phyloP scores from a whole-genome alignment of 495 filamentous ascomycete species.

The Acidomyces sp. region DNA sequence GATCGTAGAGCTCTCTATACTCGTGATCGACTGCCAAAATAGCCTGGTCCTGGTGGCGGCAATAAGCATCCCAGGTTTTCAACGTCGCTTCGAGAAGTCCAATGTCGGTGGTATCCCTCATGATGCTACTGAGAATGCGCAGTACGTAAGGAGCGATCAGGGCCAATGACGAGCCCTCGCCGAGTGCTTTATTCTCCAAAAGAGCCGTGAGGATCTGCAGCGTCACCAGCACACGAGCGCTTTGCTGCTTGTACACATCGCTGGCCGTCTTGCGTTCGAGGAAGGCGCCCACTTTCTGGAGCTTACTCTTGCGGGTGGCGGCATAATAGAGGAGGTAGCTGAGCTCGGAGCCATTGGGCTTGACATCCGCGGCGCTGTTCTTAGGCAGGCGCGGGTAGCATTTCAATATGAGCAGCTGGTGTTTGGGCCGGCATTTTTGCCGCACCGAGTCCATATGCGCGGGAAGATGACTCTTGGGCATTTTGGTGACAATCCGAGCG shows the following conservation, averaged over 20 bases:
- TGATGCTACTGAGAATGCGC: conserved; percentile 61
- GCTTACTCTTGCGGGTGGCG: conserved; percentile 79
- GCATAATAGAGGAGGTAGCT: conserved; percentile 93
- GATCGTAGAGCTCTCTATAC: conserved; percentile 67
- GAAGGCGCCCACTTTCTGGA: conserved; percentile 85
- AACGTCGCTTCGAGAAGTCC: conserved; percentile 64
- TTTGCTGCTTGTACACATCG: conserved; percentile 48
- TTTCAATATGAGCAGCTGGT: conserved; percentile 83
- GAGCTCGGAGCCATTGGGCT: conserved; percentile 85
- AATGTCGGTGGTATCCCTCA: conserved; percentile 30
- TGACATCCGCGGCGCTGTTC: conserved; percentile 65
- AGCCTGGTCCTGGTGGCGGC: conserved; percentile 63
- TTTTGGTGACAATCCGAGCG: neutral
- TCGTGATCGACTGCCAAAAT: conserved; percentile 68
- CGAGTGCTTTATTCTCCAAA: conserved; percentile 54
- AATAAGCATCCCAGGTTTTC: conserved; percentile 71
- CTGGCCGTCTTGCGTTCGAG: conserved; percentile 78
- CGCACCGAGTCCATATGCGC: conserved; percentile 45
- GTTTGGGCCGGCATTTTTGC: conserved; percentile 65
- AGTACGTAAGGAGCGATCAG: conserved; percentile 73
- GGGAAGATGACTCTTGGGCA: conserved; percentile 16
- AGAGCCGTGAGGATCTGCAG: conserved; percentile 76
- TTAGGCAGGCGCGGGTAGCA: conserved; percentile 87
- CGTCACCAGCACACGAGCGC: conserved; percentile 82
- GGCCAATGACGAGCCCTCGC: conserved; percentile 64